Evolutionary conservation across 2,329 filamentous ascomycete genomes (phyloP), one percentile per base, ranked within the genome.

Genomic region (Pestalotiopsis sp.): DNA sequence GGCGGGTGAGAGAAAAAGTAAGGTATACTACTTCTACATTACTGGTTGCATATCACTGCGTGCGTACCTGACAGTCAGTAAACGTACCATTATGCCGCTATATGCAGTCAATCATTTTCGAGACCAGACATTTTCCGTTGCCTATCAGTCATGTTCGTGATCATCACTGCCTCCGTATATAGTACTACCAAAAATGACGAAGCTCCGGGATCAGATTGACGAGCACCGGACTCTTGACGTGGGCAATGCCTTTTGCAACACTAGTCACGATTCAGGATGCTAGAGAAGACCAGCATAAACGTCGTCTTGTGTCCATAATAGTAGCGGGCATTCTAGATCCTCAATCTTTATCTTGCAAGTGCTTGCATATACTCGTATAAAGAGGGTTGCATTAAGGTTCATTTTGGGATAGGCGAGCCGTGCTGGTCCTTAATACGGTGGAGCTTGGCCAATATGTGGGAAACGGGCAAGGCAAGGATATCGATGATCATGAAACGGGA

Each of bases 361-460:
- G 63, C 61, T 52, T 52, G 45, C 45, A 52, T 52, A 52, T 17
- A n/a, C 17, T n/a, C 61, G 31, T 31, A 31, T 31, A 31, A 31
- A 31, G 27, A 64, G 61, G 13, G 63, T 65, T 45, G 63, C 63
- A 65, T 57, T 52, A 65, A 65, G 20, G 31, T 57, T 36, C 41
- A 56, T 56, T 65, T 65, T 56, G 63, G 63, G 45, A 65, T 57
- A 40, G 23, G 14, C 25, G 49, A 56, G 27, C 65, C 52, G 45
- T 52, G 17, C 36, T 9, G 23, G 27, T 45, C 56, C 56, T 25
- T 66, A 66, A 41, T 20, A 41, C 65, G 27, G 25, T 23, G 45
- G 52, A 56, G 56, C n/a, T 17, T 12, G n/a, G 11, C 56, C 65
- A 66, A 60, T 66, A 66, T 66, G 27, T 66, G 36, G 31, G 65